Conservation (phyloP, 2,329 filamentous ascomycete species). For the Apiospora phragmitis region DNA sequence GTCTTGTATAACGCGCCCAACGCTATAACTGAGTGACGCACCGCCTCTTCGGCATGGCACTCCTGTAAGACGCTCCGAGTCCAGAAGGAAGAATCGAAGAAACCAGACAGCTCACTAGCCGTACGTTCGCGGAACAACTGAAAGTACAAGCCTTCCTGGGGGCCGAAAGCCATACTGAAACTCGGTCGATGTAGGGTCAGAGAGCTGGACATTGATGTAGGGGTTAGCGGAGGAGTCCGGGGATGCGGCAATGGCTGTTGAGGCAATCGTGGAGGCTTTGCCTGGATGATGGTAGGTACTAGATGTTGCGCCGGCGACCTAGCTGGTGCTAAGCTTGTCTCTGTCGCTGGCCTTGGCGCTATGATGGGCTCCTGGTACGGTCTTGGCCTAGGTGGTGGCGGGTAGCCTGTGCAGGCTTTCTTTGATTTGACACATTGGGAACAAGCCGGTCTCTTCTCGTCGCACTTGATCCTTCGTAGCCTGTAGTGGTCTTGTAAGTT, state of each 20-base stretch:
- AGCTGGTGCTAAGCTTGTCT: neutral
- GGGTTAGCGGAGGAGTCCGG: constrained; percentile 31
- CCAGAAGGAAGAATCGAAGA: constrained; percentile 69
- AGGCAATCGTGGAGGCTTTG: constrained; percentile 15
- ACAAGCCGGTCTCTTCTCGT: constrained; percentile 62
- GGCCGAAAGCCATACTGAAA: constrained; percentile 47
- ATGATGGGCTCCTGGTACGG: constrained; percentile 37
- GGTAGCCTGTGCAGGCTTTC: constrained; percentile 62
- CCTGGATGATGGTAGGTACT: constrained; percentile 11
- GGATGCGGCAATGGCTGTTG: constrained; percentile 14
- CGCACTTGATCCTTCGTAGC: constrained; percentile 65
- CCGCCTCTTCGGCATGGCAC: constrained; percentile 60
- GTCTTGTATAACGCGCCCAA: constrained; percentile 69
- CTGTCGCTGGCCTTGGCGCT: constrained; percentile 44
- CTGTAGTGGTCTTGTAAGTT: constrained; percentile 35
- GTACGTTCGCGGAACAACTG: constrained; percentile 63
- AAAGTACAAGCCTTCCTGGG: constrained; percentile 60
- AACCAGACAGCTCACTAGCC: constrained; percentile 63
- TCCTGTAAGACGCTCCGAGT: constrained; percentile 62
- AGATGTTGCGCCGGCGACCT: constrained; percentile 9
- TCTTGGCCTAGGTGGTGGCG: constrained; percentile 52
- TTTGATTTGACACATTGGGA: constrained; percentile 60
- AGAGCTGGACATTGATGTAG: constrained; percentile 19
- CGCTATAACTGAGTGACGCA: constrained; percentile 66
- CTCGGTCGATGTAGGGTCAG: constrained; percentile 43